Evolutionary conservation across 495 filamentous ascomycete species (phyloP), one percentile per base, ranked within the genome.

Genomic region (Aspergillus hancockii): DNA sequence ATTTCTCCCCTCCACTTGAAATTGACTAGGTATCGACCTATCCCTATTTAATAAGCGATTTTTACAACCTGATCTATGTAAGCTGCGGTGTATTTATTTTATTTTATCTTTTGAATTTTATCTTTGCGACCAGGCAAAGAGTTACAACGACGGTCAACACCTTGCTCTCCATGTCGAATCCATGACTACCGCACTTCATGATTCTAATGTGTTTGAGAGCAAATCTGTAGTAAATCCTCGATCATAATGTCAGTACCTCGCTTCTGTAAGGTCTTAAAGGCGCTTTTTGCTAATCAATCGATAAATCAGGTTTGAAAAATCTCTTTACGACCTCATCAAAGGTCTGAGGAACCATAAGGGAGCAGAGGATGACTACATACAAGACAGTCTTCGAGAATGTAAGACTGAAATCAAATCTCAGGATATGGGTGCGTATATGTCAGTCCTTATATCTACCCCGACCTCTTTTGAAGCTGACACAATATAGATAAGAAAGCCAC

Each of bases 291-390:
- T 60, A 16, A 61, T 22, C n/a, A 8, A 14, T 5, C 1, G 13
- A 6, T 14, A 9, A 53, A 18, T 4, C 46, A 98, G 91, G 94
- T 98, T 98, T 77, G 94, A 98, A 71, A 98, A 98, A 77, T 97
- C 93, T 2, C 83, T 98, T 41, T 96, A 96, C 80, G 93, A 98
- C 85, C 92, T 98, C 78, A 98, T 98, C 58, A 85, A 93, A 76
- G 94, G 94, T 68, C 79, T 98, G 58, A 87, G 94, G 52, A 93
- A 88, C 65, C 93, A 98, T 75, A 96, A 93, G 71, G 95, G 93
- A 53, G 88, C 85, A 57, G 94, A 98, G 75, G 88, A 89, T 66
- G 90, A 93, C 61, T 98, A 97, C 74, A 93, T 98, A 54, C 88
- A 95, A 67, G 85, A 88, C 62, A 91, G 87, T 63, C 77, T 98